phyloP scores from a whole-genome alignment of 768 basidiomycete species.

The Pulveroboletus frians region DNA sequence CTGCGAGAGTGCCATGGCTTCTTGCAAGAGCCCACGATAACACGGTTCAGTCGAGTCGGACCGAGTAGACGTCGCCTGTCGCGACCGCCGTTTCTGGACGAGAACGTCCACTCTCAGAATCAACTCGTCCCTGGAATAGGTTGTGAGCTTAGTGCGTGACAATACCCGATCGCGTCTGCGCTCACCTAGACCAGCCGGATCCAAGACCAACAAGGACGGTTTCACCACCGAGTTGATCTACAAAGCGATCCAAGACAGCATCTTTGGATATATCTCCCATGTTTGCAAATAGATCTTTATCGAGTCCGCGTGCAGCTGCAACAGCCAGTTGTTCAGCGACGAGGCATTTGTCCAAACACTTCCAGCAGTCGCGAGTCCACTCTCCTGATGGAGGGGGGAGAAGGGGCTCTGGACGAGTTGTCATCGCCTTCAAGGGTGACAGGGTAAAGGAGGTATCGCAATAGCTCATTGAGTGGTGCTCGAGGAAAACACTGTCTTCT shows the following conservation, averaged over 20 bases:
- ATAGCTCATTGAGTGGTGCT: slow-evolving; percentile 19
- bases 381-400: slow-evolving; percentile 18
- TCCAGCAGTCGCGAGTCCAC: slow-evolving; percentile 82
- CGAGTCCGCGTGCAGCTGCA: slow-evolving; percentile 29
- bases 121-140: slow-evolving; percentile 14
- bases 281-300: slow-evolving; percentile 40
- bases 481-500: slow-evolving; percentile 28
- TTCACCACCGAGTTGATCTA: slow-evolving; percentile 44
- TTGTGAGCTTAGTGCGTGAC: not conserved
- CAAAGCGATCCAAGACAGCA: slow-evolving; percentile 58
- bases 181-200: slow-evolving; percentile 55
- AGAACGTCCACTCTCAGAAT: slow-evolving; percentile 30
- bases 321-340: slow-evolving; percentile 61
- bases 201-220: slow-evolving; percentile 38
- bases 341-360: slow-evolving; percentile 70
- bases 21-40: slow-evolving; percentile 46
- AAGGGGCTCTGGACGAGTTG: not conserved
- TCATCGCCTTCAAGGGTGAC: slow-evolving; percentile 13
- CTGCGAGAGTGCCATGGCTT: slow-evolving; percentile 23
- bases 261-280: slow-evolving; percentile 50
- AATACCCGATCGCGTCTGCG: not conserved
- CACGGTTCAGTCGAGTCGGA: slow-evolving; percentile 38
- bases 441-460: slow-evolving; percentile 12
- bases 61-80: not conserved
- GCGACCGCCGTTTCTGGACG: slow-evolving; percentile 26